Conservation (phyloP, 345 rosid species). For the Passiflora organensis region DNA sequence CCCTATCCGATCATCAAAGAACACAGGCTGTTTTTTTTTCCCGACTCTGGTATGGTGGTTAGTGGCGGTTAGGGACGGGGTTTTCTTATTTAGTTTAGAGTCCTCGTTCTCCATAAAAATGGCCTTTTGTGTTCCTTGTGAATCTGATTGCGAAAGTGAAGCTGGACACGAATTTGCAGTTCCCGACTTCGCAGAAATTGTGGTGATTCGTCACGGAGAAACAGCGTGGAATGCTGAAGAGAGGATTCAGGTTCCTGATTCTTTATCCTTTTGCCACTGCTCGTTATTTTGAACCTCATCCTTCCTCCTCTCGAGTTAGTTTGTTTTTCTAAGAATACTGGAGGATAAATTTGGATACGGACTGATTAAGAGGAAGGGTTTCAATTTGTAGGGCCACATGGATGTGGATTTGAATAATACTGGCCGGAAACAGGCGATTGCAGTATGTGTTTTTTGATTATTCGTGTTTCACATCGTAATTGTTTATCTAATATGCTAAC, state of each 20-base stretch:
- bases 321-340: background rate
- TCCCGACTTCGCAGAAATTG: constrained; percentile 11
- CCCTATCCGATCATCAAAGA: background rate
- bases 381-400: constrained; percentile 19
- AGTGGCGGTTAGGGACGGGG: background rate
- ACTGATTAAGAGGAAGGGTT: too few species aligned
- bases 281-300: background rate
- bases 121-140: background rate
- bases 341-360: too few species aligned
- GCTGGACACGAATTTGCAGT: background rate
- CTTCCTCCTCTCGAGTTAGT: background rate
- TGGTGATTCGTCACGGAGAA: constrained; percentile 26
- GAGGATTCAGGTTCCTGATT: constrained; percentile 23
- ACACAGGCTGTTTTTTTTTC: background rate
- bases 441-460: constrained; percentile 1
- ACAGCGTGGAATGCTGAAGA: constrained; percentile 23
- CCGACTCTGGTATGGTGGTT: background rate
- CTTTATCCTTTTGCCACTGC: background rate
- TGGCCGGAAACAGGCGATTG: constrained; percentile 20
- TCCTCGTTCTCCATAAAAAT: background rate
- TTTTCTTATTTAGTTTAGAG: background rate
- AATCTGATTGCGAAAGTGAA: background rate
- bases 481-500: background rate
- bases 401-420: constrained; percentile 21
- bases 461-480: background rate